phyloP scores from a whole-genome alignment of 306 rosid genomes.

The Astragalus membranaceus region DNA sequence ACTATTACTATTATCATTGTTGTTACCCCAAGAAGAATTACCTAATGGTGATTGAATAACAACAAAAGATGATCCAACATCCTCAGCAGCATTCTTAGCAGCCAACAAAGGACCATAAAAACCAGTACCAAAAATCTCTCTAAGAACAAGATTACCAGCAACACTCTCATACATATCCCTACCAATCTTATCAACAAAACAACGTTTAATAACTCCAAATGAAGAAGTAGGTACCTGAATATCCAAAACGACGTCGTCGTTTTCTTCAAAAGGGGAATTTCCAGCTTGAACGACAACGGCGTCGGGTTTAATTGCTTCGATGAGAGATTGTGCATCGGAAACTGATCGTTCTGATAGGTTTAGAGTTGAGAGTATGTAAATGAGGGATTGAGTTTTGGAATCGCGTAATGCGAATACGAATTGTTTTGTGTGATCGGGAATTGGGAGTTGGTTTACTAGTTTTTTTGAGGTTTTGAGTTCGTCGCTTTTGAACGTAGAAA shows the following conservation, averaged over 20 bases:
- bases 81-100: constrained; percentile 58
- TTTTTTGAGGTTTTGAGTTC: constrained; percentile 45
- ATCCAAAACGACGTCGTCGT: not conserved
- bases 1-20: not conserved
- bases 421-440: constrained; percentile 58
- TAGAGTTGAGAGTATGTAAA: constrained; percentile 61
- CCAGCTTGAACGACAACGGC: constrained; percentile 59
- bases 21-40: constrained; percentile 16
- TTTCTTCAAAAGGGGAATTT: constrained; percentile 31
- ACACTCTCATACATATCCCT: constrained; percentile 56
- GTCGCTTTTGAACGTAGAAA: constrained; percentile 37
- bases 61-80: constrained; percentile 55
- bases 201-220: constrained; percentile 52
- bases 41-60: constrained; percentile 45
- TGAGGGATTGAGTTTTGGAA: constrained; percentile 43
- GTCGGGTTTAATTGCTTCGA: constrained; percentile 61
- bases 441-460: constrained; percentile 42
- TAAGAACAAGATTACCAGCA: constrained; percentile 54
- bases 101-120: constrained; percentile 63
- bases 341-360: constrained; percentile 64
- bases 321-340: constrained; percentile 42
- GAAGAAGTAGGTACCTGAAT: constrained; percentile 56
- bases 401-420: constrained; percentile 60
- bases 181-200: constrained; percentile 55
- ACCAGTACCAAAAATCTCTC: constrained; percentile 62